These are phyloP conservation scores for Candida gorgasii DNA, from an alignment of 805 yeast genomes.

Conservation along the genomic window DNA sequence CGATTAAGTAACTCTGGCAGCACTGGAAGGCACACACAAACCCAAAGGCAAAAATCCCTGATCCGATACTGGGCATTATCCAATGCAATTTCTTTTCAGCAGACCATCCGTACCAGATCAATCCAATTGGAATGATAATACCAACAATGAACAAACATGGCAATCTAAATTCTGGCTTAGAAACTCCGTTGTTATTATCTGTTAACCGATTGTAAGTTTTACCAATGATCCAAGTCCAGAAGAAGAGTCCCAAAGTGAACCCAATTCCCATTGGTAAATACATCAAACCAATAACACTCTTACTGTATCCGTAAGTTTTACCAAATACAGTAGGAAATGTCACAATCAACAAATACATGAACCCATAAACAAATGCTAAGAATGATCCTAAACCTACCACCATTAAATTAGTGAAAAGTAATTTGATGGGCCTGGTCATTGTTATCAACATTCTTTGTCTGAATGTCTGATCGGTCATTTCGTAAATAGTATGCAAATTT, in stretches of 20 bases:
- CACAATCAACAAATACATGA: conserved; percentile 62
- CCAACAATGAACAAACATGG: conserved; percentile 54
- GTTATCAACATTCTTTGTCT: conserved; percentile 42
- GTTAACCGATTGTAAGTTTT: conserved; percentile 37
- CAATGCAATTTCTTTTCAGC: conserved; percentile 56
- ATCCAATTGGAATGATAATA: conserved; percentile 55
- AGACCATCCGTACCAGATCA: conserved; percentile 75
- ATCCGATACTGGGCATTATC: conserved; percentile 65
- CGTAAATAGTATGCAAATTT: conserved; percentile 60
- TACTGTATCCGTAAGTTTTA: conserved; percentile 44
- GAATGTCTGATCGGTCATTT: conserved; percentile 43
- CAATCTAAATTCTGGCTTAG: conserved; percentile 62
- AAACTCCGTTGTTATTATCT: conserved; percentile 48
- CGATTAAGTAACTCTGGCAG: conserved; percentile 68
- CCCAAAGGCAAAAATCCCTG: conserved; percentile 58
- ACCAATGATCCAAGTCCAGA: conserved; percentile 50
- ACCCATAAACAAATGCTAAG: conserved; percentile 67
- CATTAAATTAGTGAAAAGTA: conserved; percentile 61
- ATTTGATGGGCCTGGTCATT: conserved; percentile 53
- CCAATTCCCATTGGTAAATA: conserved; percentile 61
- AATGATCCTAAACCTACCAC: conserved; percentile 61
- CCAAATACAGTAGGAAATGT: conserved; percentile 59
- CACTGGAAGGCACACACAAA: conserved; percentile 66
- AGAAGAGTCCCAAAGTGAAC: conserved; percentile 46
- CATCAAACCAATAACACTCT: conserved; percentile 57